Percentiles rank a stretch among this genome's conserved stretches.
These are phyloP conservation scores for Obba rivulosa DNA, from an alignment of 768 basidiomycete species.

Conservation along the genomic window DNA sequence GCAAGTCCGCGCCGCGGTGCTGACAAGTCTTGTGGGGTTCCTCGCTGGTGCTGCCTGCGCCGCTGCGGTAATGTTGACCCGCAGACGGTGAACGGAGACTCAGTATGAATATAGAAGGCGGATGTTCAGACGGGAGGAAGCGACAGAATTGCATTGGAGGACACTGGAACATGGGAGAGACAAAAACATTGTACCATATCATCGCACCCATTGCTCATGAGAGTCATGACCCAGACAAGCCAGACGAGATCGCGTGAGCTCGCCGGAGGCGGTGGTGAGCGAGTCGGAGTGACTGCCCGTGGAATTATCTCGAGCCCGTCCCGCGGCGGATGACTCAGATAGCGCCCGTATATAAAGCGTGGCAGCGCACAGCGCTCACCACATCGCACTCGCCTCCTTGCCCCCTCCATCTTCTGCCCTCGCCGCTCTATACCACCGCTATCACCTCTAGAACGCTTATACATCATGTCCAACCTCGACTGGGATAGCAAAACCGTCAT, in stretches of 20 bases:
- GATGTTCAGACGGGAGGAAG: background rate
- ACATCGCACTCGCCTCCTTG: conserved; percentile 11
- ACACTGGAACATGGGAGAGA: conserved; percentile 6
- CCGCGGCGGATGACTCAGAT: conserved; percentile 15
- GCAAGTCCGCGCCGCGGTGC: conserved; percentile 12
- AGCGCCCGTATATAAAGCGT: conserved; percentile 18
- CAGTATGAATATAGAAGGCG: too few species aligned
- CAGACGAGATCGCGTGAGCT: too few species aligned
- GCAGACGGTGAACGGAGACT: conserved; percentile 22
- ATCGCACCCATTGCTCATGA: background rate
- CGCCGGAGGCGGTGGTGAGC: background rate
- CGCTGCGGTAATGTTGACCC: conserved; percentile 24
- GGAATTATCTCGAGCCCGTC: conserved; percentile 3
- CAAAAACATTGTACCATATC: conserved; percentile 5
- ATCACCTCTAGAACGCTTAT: background rate
- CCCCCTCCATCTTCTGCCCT: conserved; percentile 5
- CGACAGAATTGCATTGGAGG: background rate
- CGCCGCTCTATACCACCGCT: background rate
- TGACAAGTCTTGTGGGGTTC: conserved; percentile 35
- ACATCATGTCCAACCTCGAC: conserved; percentile 36
- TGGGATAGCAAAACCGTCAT: conserved; percentile 75
- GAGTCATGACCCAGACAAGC: too few species aligned
- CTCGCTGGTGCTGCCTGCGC: conserved; percentile 38
- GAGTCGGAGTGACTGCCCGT: conserved; percentile 3
- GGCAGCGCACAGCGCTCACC: conserved; percentile 11